These are phyloP conservation scores for Ceriops zippeliana DNA, from an alignment of 345 rosid genomes.

Conservation along the genomic window DNA sequence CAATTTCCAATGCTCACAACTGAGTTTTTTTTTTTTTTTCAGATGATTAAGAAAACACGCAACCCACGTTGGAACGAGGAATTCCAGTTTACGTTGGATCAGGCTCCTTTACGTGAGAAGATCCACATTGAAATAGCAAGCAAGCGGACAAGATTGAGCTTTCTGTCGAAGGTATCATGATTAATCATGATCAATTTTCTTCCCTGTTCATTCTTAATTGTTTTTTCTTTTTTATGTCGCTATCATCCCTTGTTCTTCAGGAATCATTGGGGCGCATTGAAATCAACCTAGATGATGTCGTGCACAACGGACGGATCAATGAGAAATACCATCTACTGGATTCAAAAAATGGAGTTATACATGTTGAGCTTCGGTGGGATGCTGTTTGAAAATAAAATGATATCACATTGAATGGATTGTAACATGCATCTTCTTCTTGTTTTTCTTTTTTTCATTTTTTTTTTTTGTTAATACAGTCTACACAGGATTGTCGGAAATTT, in stretches of 20 bases:
- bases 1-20: background rate
- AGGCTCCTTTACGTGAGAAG: constrained; percentile 58
- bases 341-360: constrained; percentile 70
- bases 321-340: constrained; percentile 70
- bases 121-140: constrained; percentile 57
- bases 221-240: background rate
- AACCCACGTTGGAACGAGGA: constrained; percentile 73
- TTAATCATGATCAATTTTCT: background rate
- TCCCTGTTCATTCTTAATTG: background rate
- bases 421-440: background rate
- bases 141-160: constrained; percentile 48
- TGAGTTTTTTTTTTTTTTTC: constrained; percentile 9
- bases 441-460: no score
- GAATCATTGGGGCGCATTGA: constrained; percentile 70
- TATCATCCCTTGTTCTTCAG: constrained; percentile 27
- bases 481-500: background rate
- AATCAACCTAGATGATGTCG: constrained; percentile 69
- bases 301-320: constrained; percentile 72
- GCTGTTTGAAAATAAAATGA: constrained; percentile 33
- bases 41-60: constrained; percentile 55
- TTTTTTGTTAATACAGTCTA: no score
- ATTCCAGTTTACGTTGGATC: constrained; percentile 58
- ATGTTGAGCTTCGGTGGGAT: constrained; percentile 72
- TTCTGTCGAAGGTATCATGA: constrained; percentile 51
- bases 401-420: background rate